Percentiles rank a stretch among this genome's conserved stretches.
Conservation (phyloP, 2,329 filamentous ascomycete species). For the Scedosporium minutisporum region DNA sequence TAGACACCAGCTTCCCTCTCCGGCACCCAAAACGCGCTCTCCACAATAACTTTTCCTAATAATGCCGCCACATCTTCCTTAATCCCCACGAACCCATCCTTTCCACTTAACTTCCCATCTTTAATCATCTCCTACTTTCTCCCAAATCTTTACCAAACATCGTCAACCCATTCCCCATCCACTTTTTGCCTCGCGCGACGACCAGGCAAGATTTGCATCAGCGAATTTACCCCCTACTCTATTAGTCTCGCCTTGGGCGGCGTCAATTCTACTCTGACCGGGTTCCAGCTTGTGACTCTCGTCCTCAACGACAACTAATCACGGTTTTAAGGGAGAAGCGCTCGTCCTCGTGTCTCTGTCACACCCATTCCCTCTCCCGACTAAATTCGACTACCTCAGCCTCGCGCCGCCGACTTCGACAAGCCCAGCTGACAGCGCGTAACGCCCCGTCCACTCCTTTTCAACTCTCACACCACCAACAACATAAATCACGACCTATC, state of each 20-base stretch:
- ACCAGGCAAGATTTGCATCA: neutral
- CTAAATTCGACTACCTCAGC: too few relatives aligned
- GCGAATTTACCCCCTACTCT: neutral
- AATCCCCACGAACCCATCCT: neutral
- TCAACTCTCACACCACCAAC: constrained; percentile 6
- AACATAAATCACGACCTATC: constrained; percentile 1
- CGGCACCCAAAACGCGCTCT: constrained; percentile 1
- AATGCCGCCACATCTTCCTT: constrained; percentile 3
- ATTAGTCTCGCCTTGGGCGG: too few relatives aligned
- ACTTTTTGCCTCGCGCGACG: neutral
- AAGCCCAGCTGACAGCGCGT: too few relatives aligned
- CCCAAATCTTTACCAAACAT: neutral
- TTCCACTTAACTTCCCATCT: neutral
- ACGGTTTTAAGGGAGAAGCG: neutral
- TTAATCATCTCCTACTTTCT: neutral
- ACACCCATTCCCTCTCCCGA: too few relatives aligned
- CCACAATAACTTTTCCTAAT: neutral
- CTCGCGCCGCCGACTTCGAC: too few relatives aligned
- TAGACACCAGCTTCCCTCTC: neutral
- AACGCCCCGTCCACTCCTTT: neutral
- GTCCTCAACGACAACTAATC: neutral
- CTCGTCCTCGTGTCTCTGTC: too few relatives aligned
- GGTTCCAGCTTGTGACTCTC: too few relatives aligned
- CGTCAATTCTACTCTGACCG: too few relatives aligned
- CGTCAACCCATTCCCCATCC: neutral